These are phyloP conservation scores for Pseudotulostoma volvatum DNA, from an alignment of 495 filamentous ascomycete species.

Conservation along the genomic window DNA sequence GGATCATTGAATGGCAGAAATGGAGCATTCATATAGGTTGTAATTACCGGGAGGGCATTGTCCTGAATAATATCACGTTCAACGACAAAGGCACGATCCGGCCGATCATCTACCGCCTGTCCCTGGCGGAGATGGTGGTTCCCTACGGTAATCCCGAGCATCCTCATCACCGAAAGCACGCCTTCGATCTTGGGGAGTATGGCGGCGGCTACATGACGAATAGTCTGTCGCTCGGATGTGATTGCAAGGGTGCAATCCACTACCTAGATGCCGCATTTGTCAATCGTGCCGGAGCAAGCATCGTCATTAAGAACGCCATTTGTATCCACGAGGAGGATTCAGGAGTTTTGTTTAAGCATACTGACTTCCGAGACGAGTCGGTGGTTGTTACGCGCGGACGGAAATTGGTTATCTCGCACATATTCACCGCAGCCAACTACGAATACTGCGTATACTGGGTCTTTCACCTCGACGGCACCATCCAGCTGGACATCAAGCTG, in stretches of 20 bases:
- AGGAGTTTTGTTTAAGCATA: slow-evolving; percentile 92
- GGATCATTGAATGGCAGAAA: slow-evolving; percentile 82
- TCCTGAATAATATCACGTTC: slow-evolving; percentile 80
- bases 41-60: slow-evolving; percentile 89
- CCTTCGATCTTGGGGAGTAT: slow-evolving; percentile 89
- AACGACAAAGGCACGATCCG: slow-evolving; percentile 73
- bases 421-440: slow-evolving; percentile 96
- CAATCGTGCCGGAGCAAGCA: slow-evolving; percentile 58
- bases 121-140: slow-evolving; percentile 90
- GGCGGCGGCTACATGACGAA: slow-evolving; percentile 95
- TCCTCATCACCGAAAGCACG: slow-evolving; percentile 87
- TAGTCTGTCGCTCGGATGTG: slow-evolving; percentile 71
- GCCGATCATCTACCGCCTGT: slow-evolving; percentile 80
- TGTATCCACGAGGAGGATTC: slow-evolving; percentile 94
- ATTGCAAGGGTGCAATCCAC: slow-evolving; percentile 91
- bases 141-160: slow-evolving; percentile 89
- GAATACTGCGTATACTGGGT: slow-evolving; percentile 93
- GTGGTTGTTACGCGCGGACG: slow-evolving; percentile 74
- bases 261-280: slow-evolving; percentile 78
- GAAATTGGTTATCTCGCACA: slow-evolving; percentile 78
- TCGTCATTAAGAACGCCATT: slow-evolving; percentile 85
- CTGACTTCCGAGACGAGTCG: slow-evolving; percentile 82
- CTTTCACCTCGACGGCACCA: slow-evolving; percentile 85
- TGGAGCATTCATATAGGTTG: slow-evolving; percentile 92
- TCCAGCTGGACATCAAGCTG: slow-evolving; percentile 89